Base-by-base conservation (phyloP, 352 stramenopile species). In the Elongisporangium prolatum region DNA sequence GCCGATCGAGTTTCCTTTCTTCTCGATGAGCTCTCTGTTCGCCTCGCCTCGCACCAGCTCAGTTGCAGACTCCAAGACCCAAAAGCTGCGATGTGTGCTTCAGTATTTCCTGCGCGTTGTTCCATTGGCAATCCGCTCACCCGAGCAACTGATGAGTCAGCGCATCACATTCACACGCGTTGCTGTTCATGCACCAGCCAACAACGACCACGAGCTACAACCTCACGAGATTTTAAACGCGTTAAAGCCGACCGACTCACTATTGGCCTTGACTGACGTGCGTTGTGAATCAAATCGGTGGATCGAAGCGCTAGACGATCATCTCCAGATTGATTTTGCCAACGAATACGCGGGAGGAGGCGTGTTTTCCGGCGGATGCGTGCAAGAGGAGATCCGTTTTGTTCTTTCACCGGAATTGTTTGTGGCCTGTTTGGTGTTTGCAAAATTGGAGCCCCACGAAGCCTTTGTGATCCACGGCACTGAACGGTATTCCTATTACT, bases 341-440 rank as follows among this genome's bases (percentile, higher is more conserved):
- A 94, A 94, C 68, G 86, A 86, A 50, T 94, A 78, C 53, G 73
- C 83, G 2, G 84, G 84, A 18, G 84, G 84, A 21, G 84, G 82
- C 16, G 84, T 92, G n/a, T 69, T 94, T 20, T 78, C 74, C 25
- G 70, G 65, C 34, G 83, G 84, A 0, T 90, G 79, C 21, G 84
- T 94, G 3, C 84, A 94, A 52, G 84, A 94, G 65, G 84, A 94
- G 71, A 94, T 94, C 51, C 84, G 83, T 2, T 94, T 94, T 20
- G 28, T 89, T 22, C 56, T 92, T 9, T 90, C 80, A 14, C 84
- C 84, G 0, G 84, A 94, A 56, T 61, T 91, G 22, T 59, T 94
- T 11, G 67, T 89, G 20, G 55, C 81, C 9, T 92, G 82, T 47
- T 65, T 89, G 6, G 47, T 93, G 3, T 84, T 89, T 53, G 75